These are phyloP conservation scores for Microstroma glucosiphilum DNA, from an alignment of 1,284 basidiomycete genomes.

Conservation along the genomic window DNA sequence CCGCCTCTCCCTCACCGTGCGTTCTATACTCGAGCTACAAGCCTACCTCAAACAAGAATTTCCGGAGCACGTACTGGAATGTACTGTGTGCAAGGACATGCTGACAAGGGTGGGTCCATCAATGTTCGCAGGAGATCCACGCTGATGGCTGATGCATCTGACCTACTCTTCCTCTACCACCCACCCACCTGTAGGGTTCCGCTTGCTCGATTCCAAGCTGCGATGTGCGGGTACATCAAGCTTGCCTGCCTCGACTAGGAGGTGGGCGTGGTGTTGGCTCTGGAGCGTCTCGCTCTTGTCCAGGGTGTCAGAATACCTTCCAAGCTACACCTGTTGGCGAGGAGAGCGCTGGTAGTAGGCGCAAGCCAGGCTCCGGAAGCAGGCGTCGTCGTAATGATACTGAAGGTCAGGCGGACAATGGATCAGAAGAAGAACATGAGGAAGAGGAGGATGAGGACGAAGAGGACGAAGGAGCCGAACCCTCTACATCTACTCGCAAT, in stretches of 20 bases:
- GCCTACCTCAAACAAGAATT: conserved; percentile 70
- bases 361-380: not conserved
- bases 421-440: not conserved
- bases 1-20: conserved; percentile 69
- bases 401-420: not conserved
- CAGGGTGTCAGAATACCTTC: not conserved
- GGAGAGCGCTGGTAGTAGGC: conserved; percentile 1
- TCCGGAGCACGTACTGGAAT: conserved; percentile 62
- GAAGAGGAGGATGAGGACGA: not conserved
- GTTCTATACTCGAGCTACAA: conserved; percentile 67
- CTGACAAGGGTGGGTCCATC: conserved; percentile 23
- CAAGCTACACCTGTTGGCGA: conserved; percentile 1
- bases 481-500: not conserved
- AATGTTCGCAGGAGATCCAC: not conserved
- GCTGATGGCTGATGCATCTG: not conserved
- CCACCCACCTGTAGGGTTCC: not conserved
- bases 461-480: not conserved
- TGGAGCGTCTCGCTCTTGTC: not conserved
- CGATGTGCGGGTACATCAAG: not conserved
- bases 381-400: too few species aligned
- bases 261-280: not conserved
- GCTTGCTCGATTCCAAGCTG: not conserved
- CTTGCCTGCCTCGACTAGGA: not conserved
- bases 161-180: not conserved
- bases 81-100: conserved; percentile 68